phyloP scores from a whole-genome alignment of 2,329 filamentous ascomycete species.

The Claviceps africana region DNA sequence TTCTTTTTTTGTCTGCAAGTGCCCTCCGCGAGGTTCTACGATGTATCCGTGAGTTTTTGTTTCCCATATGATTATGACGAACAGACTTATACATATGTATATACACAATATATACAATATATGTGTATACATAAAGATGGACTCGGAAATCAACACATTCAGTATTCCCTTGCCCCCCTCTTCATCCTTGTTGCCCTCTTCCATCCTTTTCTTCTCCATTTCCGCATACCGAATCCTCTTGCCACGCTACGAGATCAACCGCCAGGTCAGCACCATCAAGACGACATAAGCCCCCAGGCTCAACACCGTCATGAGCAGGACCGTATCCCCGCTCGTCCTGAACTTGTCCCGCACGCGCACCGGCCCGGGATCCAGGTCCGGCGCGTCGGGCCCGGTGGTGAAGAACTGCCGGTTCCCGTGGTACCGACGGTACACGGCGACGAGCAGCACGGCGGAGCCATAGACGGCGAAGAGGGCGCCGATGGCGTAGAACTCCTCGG shows the following conservation, averaged over 20 bases:
- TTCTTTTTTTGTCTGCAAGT: neutral
- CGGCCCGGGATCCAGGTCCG: conserved; percentile 6
- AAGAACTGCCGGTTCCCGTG: conserved; percentile 95
- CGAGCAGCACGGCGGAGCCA: conserved; percentile 68
- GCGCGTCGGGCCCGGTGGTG: conserved; percentile 19
- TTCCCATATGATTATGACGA: no score
- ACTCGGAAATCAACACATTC: no score
- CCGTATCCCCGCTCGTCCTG: conserved; percentile 49
- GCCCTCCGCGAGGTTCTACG: no score
- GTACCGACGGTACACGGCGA: conserved; percentile 72
- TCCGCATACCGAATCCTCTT: neutral
- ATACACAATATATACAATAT: no score
- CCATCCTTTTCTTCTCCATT: neutral
- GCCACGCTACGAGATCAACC: conserved; percentile 18
- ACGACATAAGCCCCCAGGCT: conserved; percentile 44
- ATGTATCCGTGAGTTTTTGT: no score
- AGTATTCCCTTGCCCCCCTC: no score
- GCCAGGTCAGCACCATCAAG: conserved; percentile 41
- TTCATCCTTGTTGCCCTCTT: no score
- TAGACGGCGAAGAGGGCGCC: conserved; percentile 94
- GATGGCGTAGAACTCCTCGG: conserved; percentile 87
- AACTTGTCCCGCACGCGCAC: conserved; percentile 33
- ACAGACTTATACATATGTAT: no score
- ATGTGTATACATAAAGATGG: no score
- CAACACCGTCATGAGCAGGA: conserved; percentile 40